These are phyloP conservation scores for Trichoderma asperelloides DNA, from an alignment of 495 filamentous ascomycete species.

Conservation along the genomic window DNA sequence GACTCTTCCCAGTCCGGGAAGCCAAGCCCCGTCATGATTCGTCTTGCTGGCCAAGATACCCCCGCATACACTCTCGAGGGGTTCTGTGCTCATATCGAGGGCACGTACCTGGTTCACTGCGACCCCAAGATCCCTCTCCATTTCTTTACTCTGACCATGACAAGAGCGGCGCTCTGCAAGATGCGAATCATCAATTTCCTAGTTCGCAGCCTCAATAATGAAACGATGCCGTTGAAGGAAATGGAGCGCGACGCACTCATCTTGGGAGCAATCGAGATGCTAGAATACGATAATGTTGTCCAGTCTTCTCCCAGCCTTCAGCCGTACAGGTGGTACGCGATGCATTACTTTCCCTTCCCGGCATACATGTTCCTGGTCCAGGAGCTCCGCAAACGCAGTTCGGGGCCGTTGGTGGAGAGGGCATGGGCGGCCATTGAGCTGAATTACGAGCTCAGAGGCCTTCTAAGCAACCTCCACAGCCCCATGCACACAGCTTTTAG, in stretches of 20 bases:
- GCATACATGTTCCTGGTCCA: slow-evolving; percentile 44
- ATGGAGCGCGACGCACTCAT: slow-evolving; percentile 37
- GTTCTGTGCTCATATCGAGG: slow-evolving; percentile 47
- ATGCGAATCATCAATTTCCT: slow-evolving; percentile 31
- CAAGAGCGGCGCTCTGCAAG: slow-evolving; percentile 40
- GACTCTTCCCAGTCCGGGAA: background rate
- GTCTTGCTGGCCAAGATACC: slow-evolving; percentile 34
- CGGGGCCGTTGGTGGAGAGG: slow-evolving; percentile 41
- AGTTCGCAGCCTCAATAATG: slow-evolving; percentile 15
- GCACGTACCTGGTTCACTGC: slow-evolving; percentile 50
- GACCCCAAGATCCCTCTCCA: slow-evolving; percentile 54
- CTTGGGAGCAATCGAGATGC: slow-evolving; percentile 38
- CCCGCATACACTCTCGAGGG: slow-evolving; percentile 43
- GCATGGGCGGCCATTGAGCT: slow-evolving; percentile 42
- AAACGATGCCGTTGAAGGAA: slow-evolving; percentile 21
- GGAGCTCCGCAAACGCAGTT: slow-evolving; percentile 38
- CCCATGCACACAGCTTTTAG: slow-evolving; percentile 45
- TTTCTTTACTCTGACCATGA: slow-evolving; percentile 41
- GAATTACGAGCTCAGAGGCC: slow-evolving; percentile 37
- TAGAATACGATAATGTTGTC: slow-evolving; percentile 45
- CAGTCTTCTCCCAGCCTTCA: slow-evolving; percentile 34
- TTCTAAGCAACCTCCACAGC: slow-evolving; percentile 33
- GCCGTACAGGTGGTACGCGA: slow-evolving; percentile 44
- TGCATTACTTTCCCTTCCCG: slow-evolving; percentile 43
- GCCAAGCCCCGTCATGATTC: slow-evolving; percentile 26